Percentiles rank a stretch among this genome's conserved stretches.
phyloP scores from a whole-genome alignment of 257 asterid genomes.

The Craterostigma plantagineum region DNA sequence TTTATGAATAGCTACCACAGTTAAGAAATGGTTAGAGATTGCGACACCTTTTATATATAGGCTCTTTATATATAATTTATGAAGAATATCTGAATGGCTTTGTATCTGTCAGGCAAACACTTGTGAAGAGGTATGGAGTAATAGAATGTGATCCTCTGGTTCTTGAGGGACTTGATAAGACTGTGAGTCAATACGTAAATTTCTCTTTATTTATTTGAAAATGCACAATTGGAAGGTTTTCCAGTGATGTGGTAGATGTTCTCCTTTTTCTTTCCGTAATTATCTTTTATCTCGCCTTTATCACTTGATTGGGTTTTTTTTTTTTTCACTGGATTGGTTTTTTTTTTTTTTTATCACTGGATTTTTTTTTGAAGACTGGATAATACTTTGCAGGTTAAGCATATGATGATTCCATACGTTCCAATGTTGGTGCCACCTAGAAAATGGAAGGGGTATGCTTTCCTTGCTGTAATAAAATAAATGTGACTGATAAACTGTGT shows the following conservation, averaged over 20 bases:
- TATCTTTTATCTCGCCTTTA: not conserved
- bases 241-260: not conserved
- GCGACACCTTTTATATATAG: too few species aligned
- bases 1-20: not conserved
- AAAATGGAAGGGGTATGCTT: conserved; percentile 89
- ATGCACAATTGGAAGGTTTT: too few species aligned
- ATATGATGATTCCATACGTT: conserved; percentile 69
- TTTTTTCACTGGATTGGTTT: too few species aligned
- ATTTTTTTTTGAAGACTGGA: conserved; percentile 7
- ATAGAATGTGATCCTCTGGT: conserved; percentile 91
- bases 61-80: too few species aligned
- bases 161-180: conserved; percentile 60
- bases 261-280: not conserved
- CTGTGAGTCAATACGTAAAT: conserved; percentile 36
- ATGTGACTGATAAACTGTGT: not conserved
- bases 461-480: conserved; percentile 3
- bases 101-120: conserved; percentile 52
- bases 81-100: conserved; percentile 4
- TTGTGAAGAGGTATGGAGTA: conserved; percentile 66
- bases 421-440: conserved; percentile 98
- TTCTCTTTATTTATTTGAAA: too few species aligned
- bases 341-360: too few species aligned
- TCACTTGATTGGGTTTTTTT: conserved; percentile 5
- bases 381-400: conserved; percentile 52
- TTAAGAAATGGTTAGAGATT: too few species aligned